These are phyloP conservation scores for Apophysomyces sp. DNA, from an alignment of 371 early-diverging fungal genomes.

Conservation along the genomic window DNA sequence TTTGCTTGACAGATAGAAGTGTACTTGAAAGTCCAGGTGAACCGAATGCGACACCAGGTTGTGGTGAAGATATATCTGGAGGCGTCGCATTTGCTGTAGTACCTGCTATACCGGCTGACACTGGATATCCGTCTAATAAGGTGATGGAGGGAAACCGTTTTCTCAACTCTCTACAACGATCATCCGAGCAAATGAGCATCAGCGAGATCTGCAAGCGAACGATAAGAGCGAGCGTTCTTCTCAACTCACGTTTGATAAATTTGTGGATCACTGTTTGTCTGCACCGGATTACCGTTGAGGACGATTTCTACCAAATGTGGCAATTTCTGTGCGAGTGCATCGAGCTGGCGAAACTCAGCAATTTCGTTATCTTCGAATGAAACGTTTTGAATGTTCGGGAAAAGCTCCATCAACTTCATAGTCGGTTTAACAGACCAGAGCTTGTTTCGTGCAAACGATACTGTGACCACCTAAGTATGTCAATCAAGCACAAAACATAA, in stretches of 20 bases:
- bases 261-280: slow-evolving; percentile 18
- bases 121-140: slow-evolving; percentile 29
- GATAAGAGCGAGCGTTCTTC: not conserved
- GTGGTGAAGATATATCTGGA: not conserved
- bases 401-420: slow-evolving; percentile 32
- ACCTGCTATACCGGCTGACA: not conserved
- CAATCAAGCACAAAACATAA: not conserved
- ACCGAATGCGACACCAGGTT: slow-evolving; percentile 8
- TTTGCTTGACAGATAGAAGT: slow-evolving; percentile 11
- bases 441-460: slow-evolving; percentile 54
- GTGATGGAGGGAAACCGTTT: slow-evolving; percentile 45
- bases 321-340: slow-evolving; percentile 36
- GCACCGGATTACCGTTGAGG: slow-evolving; percentile 56
- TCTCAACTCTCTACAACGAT: slow-evolving; percentile 10
- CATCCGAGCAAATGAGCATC: not conserved
- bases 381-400: slow-evolving; percentile 55
- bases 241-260: slow-evolving; percentile 15
- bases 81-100: slow-evolving; percentile 1
- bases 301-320: slow-evolving; percentile 48
- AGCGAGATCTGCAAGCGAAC: not conserved
- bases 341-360: slow-evolving; percentile 45
- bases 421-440: slow-evolving; percentile 46
- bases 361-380: slow-evolving; percentile 61
- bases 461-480: slow-evolving; percentile 45
- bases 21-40: not conserved